Base-by-base conservation (phyloP, 1,284 basidiomycete genomes). In the Lignosus rhinocerotis region DNA sequence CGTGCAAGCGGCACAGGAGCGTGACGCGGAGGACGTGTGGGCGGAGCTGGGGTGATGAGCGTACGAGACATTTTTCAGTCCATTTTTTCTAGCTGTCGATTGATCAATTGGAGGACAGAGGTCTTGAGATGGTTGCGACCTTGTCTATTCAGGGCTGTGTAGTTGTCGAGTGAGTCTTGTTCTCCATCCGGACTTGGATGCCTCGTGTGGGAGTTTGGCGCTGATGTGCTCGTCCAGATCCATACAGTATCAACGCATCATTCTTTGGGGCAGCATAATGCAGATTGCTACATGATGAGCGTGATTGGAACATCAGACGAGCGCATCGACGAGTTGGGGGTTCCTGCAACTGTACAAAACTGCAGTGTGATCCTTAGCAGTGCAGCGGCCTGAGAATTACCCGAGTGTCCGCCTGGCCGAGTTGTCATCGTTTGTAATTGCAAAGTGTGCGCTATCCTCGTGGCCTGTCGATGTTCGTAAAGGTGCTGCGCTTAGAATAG, bases 1-100 rank as follows among this genome's bases (percentile, higher is more conserved):
- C 16, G 80, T 71, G 30, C 78, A 84, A 64, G 81, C 79, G 7
- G 70, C 74, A n/a, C 75, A 73, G 54, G 81, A 86, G 25, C 76
- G 86, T 53, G 88, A 90, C 65, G 72, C 74, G 5, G 81, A 85
- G 66, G 89, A 92, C 67, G 74, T 88, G 44, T 92, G 90, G 89
- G 88, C 88, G 3, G 83, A 84, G 66, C 66, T 89, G 43, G 87
- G 85, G 46, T 90, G 74, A 81, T 47, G 55, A 38, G 10, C 17
- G 49, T 32, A 9, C 14, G 34, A 3, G 12, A 17, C 11, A 38
- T 38, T 31, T 25, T 36, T 16, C 17, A 11, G n/a, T 33, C 19
- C n/a, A 8, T 48, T n/a, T 5, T 11, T 6, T 36, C 47, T 36
- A 16, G 12, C 16, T 14, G 16, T 16, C 14, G 32, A 21, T 34